Percentiles rank a stretch among this genome's conserved stretches.
Evolutionary conservation across 2,329 filamentous ascomycete species (phyloP).

Genomic region (Phyllosticta citriasiana): DNA sequence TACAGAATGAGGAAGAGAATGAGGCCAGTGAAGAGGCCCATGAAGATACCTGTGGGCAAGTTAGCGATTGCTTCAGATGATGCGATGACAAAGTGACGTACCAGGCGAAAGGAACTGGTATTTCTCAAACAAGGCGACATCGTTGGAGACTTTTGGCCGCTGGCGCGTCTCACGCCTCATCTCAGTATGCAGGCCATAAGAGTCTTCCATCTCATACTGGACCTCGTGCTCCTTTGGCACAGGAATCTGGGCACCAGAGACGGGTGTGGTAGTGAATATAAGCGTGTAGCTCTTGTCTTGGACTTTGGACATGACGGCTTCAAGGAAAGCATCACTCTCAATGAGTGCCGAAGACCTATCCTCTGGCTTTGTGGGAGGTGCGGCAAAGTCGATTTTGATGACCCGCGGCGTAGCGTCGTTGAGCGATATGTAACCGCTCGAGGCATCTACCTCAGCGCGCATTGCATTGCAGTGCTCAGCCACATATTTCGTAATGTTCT

Average conservation of each 20-base stretch:
- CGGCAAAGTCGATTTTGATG: constrained; percentile 32
- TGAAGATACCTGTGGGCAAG: constrained; percentile 62
- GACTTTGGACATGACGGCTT: constrained; percentile 37
- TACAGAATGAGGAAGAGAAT: constrained; percentile 68
- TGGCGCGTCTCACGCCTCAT: constrained; percentile 55
- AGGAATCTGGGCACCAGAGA: constrained; percentile 15
- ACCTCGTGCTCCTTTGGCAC: constrained; percentile 12
- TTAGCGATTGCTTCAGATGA: not conserved
- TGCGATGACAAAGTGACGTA: constrained; percentile 32
- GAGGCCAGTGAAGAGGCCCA: constrained; percentile 62
- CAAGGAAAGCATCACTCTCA: constrained; percentile 33
- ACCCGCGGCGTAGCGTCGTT: constrained; percentile 1
- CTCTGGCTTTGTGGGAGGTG: constrained; percentile 19
- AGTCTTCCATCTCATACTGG: constrained; percentile 53
- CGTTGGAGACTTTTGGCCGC: constrained; percentile 17
- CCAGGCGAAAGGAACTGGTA: constrained; percentile 92
- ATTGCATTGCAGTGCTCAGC: constrained; percentile 39
- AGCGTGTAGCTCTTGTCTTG: constrained; percentile 57
- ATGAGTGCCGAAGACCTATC: constrained; percentile 31
- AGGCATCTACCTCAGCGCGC: constrained; percentile 33
- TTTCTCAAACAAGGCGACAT: constrained; percentile 62
- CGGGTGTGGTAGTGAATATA: constrained; percentile 60
- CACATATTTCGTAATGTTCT: constrained; percentile 33
- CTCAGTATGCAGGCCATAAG: constrained; percentile 59
- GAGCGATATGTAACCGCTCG: constrained; percentile 17